Base-by-base conservation (phyloP, 2,329 filamentous ascomycete genomes). In the Volutella citrinella region DNA sequence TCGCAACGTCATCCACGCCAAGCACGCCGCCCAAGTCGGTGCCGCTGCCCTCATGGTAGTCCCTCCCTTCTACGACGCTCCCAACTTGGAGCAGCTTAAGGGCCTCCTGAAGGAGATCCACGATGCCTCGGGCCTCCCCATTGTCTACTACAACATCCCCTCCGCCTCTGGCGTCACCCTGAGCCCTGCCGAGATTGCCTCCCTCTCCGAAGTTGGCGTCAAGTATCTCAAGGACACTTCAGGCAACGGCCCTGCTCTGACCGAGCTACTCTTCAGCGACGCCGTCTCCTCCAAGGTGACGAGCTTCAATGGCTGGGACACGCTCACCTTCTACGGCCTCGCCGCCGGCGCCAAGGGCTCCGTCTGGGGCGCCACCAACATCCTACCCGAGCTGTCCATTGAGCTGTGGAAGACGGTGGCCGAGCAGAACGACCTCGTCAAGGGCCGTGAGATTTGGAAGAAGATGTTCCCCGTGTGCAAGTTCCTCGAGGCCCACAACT, bases 251-350 rank as follows among this genome's bases (percentile, higher is more conserved):
- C 70, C 70, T 0, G 68, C 65, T 0, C 52, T 72, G 6, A 74
- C 69, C 3, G 69, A 74, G 36, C 46, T 74, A 11, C 54, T 74
- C 5, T 72, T 74, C 42, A 58, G 57, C 33, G 38, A 46, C 18
- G 45, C 48, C 5, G 64, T n/a, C n/a, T n/a, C n/a, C n/a, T n/a
- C 40, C 33, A 46, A 59, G 17, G 65, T 73, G 40, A 72, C 66
- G 2, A 59, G 65, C 0, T 72, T 74, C 48, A 74, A 74, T 36
- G 70, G 70, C 2, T 74, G 70, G 70, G 70, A 74, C 38, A 74
- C 69, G 0, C 52, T 74, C 12, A 74, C 70, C 0, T 74, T 74
- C 46, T 74, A 74, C 41, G 69, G 70, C 9, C 52, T 74, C 9
- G 66, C 65, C 1, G 69, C 69, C 1, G 70, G 70, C 0, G 66